Evolutionary conservation across 1,284 basidiomycete genomes (phyloP), one percentile per base, ranked within the genome.

Genomic region (Chiua sp.): DNA sequence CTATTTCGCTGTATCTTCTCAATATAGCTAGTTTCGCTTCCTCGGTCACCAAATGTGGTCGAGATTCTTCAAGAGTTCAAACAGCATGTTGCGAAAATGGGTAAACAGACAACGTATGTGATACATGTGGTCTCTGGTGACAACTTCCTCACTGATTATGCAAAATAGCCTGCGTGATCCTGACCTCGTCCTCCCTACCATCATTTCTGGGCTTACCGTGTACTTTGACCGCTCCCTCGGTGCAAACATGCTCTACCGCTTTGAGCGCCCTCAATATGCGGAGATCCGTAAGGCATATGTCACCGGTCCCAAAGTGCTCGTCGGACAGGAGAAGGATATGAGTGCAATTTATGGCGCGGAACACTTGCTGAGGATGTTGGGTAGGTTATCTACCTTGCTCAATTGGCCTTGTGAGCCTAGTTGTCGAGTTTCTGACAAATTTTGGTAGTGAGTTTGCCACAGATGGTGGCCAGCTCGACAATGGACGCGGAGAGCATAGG

Each of bases 201-300:
- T 98, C 56, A 81, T 95, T 37, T 87, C 92, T 0, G 97, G 97
- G 0, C 82, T 99, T n/a, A 87, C 91, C 59, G 84, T 94, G 32
- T 99, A 99, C 79, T 98, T 99, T 74, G 95, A 99, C 76, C 84
- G 93, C 52, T 90, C 93, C 0, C 81, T 98, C 5, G 96, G 96
- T 4, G 88, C 92, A 62, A 96, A 94, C 74, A 82, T 99, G 32
- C 82, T 98, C 1, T 99, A 99, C 72, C 87, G 95, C 15, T 96
- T 98, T 65, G n/a, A n/a, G 97, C 85, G 97, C 23, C 88, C 89
- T 15, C 97, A 99, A 73, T 98, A 98, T 68, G 89, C 92, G 7
- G 87, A 92, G 51, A 85, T 94, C 30, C 86, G 93, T 47, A 90
- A 92, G 68, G 35, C 35, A 15, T 35, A 35, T 35, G n/a, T n/a